These are phyloP conservation scores for Lyophyllum semitale DNA, from an alignment of 768 basidiomycete genomes.

Conservation along the genomic window DNA sequence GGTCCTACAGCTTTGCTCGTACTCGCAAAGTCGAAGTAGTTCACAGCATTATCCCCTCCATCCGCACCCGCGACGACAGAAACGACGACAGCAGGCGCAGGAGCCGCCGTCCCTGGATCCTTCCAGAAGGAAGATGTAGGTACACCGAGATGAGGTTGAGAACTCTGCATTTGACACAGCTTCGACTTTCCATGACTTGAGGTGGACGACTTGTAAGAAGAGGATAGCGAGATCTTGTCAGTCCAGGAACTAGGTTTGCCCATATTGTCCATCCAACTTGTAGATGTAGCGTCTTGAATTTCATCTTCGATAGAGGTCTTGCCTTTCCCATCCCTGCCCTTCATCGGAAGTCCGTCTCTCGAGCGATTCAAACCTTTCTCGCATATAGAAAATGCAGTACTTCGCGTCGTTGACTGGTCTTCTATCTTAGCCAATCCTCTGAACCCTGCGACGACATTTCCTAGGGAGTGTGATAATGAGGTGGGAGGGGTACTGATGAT, in stretches of 20 bases:
- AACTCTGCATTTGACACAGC: constrained; percentile 23
- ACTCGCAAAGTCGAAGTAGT: constrained; percentile 38
- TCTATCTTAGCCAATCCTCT: constrained; percentile 35
- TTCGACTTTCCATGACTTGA: constrained; percentile 34
- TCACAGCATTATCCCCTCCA: constrained; percentile 36
- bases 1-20: constrained; percentile 19
- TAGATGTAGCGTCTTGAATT: constrained; percentile 32
- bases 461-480: constrained; percentile 50
- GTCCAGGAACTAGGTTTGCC: constrained; percentile 37
- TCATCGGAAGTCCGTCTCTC: constrained; percentile 30
- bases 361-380: constrained; percentile 18
- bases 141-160: constrained; percentile 38
- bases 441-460: constrained; percentile 43
- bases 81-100: constrained; percentile 54
- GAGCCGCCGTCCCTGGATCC: constrained; percentile 52
- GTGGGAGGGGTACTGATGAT: constrained; percentile 60
- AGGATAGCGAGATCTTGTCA: constrained; percentile 37
- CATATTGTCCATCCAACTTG: constrained; percentile 38
- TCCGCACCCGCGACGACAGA: constrained; percentile 49
- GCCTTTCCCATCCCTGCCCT: constrained; percentile 33
- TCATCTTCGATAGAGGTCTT: constrained; percentile 32
- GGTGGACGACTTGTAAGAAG: constrained; percentile 37
- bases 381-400: constrained; percentile 1
- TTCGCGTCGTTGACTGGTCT: constrained; percentile 6
- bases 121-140: constrained; percentile 47